Evolutionary conservation across 176 grass and related monocot genomes (phyloP).

Genomic region (Carex scoparia): DNA sequence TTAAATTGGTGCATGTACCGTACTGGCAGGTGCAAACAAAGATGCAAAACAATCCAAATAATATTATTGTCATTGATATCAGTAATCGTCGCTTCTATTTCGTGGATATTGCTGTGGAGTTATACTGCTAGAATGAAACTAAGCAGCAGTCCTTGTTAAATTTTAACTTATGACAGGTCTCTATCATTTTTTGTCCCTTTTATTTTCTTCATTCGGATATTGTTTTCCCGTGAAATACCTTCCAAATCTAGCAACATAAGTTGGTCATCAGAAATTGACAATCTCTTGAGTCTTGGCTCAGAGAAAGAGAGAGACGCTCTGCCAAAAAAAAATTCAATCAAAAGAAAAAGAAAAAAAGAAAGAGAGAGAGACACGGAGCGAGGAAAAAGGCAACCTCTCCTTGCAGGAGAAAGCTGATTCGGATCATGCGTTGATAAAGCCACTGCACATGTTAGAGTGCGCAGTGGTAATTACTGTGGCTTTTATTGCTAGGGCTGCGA

Average conservation of each 20-base stretch:
- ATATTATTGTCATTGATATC: background rate
- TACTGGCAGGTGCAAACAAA: background rate
- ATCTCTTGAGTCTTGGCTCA: background rate
- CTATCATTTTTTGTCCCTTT: constrained; percentile 16
- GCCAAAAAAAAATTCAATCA: background rate
- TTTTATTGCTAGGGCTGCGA: constrained; percentile 15
- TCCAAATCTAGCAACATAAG: constrained; percentile 22
- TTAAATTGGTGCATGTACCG: background rate
- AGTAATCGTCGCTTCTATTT: background rate
- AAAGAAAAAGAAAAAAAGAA: background rate
- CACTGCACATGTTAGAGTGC: constrained; percentile 21
- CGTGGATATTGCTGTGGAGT: background rate
- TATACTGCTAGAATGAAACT: background rate
- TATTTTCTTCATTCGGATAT: constrained; percentile 18
- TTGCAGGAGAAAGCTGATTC: constrained; percentile 12
- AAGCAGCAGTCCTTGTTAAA: background rate
- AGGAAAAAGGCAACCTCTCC: background rate
- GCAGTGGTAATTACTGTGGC: background rate
- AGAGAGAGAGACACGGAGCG: background rate
- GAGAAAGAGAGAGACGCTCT: background rate
- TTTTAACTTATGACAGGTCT: constrained; percentile 12
- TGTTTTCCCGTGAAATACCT: constrained; percentile 25
- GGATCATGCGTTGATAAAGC: constrained; percentile 30
- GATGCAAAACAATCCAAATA: background rate
- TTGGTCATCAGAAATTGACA: constrained; percentile 1